These are phyloP conservation scores for Tilletia horrida DNA, from an alignment of 1,284 basidiomycete species.

Conservation along the genomic window DNA sequence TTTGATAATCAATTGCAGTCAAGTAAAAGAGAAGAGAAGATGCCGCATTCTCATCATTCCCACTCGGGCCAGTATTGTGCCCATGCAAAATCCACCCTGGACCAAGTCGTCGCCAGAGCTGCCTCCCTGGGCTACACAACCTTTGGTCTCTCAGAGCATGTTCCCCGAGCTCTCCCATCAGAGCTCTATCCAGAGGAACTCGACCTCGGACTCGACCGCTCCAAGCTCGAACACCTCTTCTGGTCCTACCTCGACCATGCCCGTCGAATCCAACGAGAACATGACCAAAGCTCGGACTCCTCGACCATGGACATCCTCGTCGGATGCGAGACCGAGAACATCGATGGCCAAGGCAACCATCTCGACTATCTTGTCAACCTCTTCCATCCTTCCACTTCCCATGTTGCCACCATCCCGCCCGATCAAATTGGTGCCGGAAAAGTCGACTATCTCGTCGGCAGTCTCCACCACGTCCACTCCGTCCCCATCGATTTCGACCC, in stretches of 20 bases:
- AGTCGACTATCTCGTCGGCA: conserved; percentile 89
- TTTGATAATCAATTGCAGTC: not conserved
- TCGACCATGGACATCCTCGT: conserved; percentile 69
- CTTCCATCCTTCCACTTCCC: conserved; percentile 56
- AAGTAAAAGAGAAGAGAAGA: conserved; percentile 48
- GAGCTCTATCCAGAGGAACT: conserved; percentile 70
- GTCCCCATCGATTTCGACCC: conserved; percentile 91
- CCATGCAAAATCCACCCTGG: conserved; percentile 74
- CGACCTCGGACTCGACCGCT: conserved; percentile 56
- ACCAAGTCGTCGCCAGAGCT: conserved; percentile 75
- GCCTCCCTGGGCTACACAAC: conserved; percentile 72
- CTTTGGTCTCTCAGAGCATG: conserved; percentile 91
- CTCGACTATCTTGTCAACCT: conserved; percentile 59
- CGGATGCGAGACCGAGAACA: conserved; percentile 89
- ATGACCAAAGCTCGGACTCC: not conserved
- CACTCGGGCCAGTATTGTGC: conserved; percentile 96
- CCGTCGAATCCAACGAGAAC: conserved; percentile 64
- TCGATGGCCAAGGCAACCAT: conserved; percentile 60
- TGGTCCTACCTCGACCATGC: conserved; percentile 71
- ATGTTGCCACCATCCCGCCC: conserved; percentile 9
- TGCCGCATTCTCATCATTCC: conserved; percentile 79
- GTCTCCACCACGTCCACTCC: conserved; percentile 81
- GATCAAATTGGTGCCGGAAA: conserved; percentile 25
- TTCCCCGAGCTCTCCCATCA: conserved; percentile 72
- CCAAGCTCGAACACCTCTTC: conserved; percentile 64